Evolutionary conservation across 2,329 filamentous ascomycete species (phyloP).

Genomic region (Shiraia bambusicola): DNA sequence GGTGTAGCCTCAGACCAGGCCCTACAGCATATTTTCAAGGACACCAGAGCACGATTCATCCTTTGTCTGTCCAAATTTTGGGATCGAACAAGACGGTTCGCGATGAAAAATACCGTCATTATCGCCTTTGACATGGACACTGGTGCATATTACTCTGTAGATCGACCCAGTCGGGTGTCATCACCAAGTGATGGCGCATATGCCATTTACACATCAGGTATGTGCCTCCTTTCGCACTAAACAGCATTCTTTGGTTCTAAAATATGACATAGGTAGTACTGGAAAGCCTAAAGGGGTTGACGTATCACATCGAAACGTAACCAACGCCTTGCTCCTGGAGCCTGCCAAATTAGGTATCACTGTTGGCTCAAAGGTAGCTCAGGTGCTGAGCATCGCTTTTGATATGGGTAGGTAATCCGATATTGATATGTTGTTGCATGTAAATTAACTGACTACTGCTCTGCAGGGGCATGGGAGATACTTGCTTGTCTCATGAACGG

Average conservation of each 20-base stretch:
- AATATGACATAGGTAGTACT: slow-evolving; percentile 47
- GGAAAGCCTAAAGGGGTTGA: slow-evolving; percentile 62
- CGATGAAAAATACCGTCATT: slow-evolving; percentile 13
- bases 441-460: slow-evolving; percentile 5
- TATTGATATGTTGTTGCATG: not conserved
- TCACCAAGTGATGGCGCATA: slow-evolving; percentile 33
- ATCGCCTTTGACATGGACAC: slow-evolving; percentile 17
- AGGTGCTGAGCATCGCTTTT: slow-evolving; percentile 60
- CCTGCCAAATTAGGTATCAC: slow-evolving; percentile 56
- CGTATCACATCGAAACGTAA: slow-evolving; percentile 57
- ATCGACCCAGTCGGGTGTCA: slow-evolving; percentile 19
- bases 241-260: not conserved
- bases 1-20: slow-evolving; percentile 41
- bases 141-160: slow-evolving; percentile 15
- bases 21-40: slow-evolving; percentile 52
- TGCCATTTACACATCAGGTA: slow-evolving; percentile 56
- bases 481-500: slow-evolving; percentile 59
- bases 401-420: slow-evolving; percentile 57
- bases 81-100: slow-evolving; percentile 25
- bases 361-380: slow-evolving; percentile 55
- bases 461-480: slow-evolving; percentile 61
- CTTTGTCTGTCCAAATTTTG: slow-evolving; percentile 50
- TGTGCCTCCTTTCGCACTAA: not conserved
- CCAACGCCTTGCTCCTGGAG: slow-evolving; percentile 55
- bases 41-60: slow-evolving; percentile 50